These are phyloP conservation scores for Blastobotrys terrestris DNA, from an alignment of 805 yeast genomes.

Conservation along the genomic window DNA sequence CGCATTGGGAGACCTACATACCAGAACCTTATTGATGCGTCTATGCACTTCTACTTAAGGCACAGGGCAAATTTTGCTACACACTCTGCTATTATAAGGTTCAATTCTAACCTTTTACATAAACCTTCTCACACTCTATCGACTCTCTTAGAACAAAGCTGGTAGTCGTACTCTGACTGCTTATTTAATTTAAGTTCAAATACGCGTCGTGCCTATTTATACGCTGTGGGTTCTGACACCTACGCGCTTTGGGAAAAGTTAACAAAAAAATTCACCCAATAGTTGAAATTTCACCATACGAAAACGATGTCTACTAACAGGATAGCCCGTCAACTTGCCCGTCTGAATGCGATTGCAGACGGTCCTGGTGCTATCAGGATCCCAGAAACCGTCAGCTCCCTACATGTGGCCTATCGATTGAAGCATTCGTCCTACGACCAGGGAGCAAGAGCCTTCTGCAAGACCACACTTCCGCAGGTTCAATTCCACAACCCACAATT, in stretches of 20 bases:
- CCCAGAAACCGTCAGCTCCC: conserved; percentile 2
- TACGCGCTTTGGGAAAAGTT: neutral
- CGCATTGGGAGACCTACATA: too few relatives aligned
- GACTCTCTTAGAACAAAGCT: too few relatives aligned
- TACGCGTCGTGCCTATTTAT: neutral
- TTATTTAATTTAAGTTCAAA: too few relatives aligned
- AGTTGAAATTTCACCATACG: neutral
- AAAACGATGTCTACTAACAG: neutral
- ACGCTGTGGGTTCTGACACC: neutral
- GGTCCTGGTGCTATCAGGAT: conserved; percentile 6
- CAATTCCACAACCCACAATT: conserved; percentile 77
- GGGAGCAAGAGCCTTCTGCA: conserved; percentile 60
- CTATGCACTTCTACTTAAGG: too few relatives aligned
- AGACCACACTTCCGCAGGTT: conserved; percentile 62
- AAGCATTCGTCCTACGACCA: conserved; percentile 4
- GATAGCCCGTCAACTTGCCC: conserved; percentile 3
- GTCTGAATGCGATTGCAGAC: conserved; percentile 3
- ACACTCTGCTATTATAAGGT: too few relatives aligned
- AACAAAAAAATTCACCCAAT: neutral
- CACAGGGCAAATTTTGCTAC: too few relatives aligned
- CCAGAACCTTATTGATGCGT: too few relatives aligned
- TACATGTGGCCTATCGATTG: neutral
- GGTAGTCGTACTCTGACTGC: too few relatives aligned
- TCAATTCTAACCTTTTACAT: neutral
- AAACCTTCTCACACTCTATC: neutral